Evolutionary conservation across 768 basidiomycete species (phyloP), one percentile per base, ranked within the genome.

Genomic region (Gymnopilus dilepis): DNA sequence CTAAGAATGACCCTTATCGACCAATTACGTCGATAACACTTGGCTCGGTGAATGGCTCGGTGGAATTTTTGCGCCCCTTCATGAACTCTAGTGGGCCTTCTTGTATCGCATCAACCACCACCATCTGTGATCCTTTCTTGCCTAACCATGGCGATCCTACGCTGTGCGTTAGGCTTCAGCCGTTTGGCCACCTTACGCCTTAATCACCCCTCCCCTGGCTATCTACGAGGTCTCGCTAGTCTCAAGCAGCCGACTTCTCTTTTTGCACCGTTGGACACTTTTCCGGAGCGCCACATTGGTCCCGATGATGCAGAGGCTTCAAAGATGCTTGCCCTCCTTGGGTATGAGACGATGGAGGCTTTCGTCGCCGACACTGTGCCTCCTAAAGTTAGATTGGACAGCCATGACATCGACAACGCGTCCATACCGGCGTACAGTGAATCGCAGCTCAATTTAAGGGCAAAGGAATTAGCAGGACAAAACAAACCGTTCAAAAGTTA

Each of bases 401-500:
- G 82, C 11, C 73, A 84, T 54, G 70, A 80, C 50, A 78, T 97
- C 58, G 86, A 83, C 70, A 84, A 93, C 70, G 77, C 82, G 17
- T 82, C 86, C 50, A 91, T 97, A 54, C 82, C 86, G 4, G 81
- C 89, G 1, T 80, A 94, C 62, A 95, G 92, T 72, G 97, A 99
- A 76, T 86, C 90, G 1, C 90, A 99, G 76, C 81, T 99, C 41
- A 79, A 89, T 57, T 76, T 79, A 19, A 80, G 92, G 56, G 95
- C 92, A 0, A 89, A 88, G 71, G 83, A 84, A 66, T 78, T 99
- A 9, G 95, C 88, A n/a, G 77, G 72, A 15, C 81, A 85, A 72
- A 99, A 99, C 76, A 86, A 89, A 76, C 79, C 85, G 5, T 91
- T 90, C 75, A 92, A 90, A 81, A 96, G 89, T 70, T 99, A 95